Conservation (phyloP, 139 green algal genomes). For the Micractinium sp. region DNA sequence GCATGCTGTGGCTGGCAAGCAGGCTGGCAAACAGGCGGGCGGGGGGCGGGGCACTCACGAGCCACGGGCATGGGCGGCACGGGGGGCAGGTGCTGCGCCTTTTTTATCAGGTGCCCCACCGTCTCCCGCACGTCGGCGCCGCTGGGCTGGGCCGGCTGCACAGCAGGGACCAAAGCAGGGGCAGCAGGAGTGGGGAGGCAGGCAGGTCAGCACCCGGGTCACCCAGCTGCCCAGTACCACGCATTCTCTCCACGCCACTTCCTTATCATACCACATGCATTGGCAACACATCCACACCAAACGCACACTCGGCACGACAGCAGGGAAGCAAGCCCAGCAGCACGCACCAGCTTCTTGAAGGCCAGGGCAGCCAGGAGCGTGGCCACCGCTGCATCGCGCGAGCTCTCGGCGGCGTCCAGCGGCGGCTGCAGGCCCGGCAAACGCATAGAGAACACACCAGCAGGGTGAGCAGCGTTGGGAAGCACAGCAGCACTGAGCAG, state of each 20-base stretch:
- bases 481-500: too few relatives aligned
- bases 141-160: constrained; percentile 16
- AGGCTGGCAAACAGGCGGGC: too few relatives aligned
- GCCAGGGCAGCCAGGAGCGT: neutral
- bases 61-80: constrained; percentile 5
- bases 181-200: neutral
- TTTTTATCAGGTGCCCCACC: neutral
- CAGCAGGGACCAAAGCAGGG: neutral
- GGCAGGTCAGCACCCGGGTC: neutral
- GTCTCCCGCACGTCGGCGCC: neutral
- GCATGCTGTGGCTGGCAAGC: neutral
- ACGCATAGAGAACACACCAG: neutral
- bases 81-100: constrained; percentile 19
- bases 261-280: neutral
- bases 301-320: too few relatives aligned
- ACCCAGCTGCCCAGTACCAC: neutral
- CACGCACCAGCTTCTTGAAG: neutral
- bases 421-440: neutral
- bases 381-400: neutral
- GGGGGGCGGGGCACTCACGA: neutral
- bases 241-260: neutral
- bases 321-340: neutral
- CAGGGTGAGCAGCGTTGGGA: neutral
- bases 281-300: neutral
- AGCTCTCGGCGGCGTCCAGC: neutral